These are phyloP conservation scores for Dunaliella primolecta DNA, from an alignment of 139 green algal species.

Conservation along the genomic window DNA sequence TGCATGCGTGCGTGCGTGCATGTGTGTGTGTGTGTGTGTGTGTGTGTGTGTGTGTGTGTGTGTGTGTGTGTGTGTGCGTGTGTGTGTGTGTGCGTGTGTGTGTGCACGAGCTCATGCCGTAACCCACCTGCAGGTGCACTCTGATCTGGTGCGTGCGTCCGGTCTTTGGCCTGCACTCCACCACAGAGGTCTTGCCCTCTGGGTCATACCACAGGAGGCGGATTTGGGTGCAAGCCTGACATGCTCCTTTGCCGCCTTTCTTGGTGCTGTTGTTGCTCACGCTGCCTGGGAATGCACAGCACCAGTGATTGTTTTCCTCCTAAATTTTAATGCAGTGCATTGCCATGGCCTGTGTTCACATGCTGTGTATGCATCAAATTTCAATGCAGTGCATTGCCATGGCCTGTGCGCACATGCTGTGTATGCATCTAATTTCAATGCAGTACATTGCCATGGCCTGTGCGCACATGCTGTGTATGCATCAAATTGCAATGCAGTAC, in stretches of 20 bases:
- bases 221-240: conserved; percentile 46
- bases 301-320: not conserved
- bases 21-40: conserved; percentile 7
- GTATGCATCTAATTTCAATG: no score
- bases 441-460: no score
- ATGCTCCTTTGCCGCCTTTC: not conserved
- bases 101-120: no score
- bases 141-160: conserved; percentile 78
- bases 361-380: no score
- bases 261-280: conserved; percentile 13
- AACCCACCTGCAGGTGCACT: conserved; percentile 58
- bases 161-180: conserved; percentile 46
- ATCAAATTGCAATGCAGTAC: no score
- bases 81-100: no score
- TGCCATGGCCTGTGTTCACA: no score
- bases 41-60: conserved; percentile 4
- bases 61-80: no score
- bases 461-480: no score
- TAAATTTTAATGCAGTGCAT: no score
- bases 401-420: no score
- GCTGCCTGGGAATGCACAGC: not conserved
- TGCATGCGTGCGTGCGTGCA: not conserved
- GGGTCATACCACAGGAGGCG: conserved; percentile 39
- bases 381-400: no score
- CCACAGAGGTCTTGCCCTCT: conserved; percentile 56